phyloP scores from a whole-genome alignment of 2,329 filamentous ascomycete genomes.

The Penicillium brasilianum region DNA sequence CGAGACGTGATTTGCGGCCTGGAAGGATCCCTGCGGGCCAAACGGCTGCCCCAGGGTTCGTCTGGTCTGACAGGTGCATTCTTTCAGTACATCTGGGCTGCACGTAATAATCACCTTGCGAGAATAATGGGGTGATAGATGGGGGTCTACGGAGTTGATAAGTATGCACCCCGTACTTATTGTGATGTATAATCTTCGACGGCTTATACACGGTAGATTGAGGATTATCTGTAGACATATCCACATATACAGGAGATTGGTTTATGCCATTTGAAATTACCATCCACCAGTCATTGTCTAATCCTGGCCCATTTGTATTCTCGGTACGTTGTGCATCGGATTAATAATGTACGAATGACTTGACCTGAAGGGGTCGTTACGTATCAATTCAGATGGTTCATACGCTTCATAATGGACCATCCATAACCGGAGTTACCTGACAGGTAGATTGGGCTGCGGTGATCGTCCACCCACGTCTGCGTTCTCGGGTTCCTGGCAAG shows the following conservation, averaged over 20 bases:
- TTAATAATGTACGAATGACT: neutral
- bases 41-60: slow-evolving; percentile 36
- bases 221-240: neutral
- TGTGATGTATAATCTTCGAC: neutral
- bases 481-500: slow-evolving; percentile 26
- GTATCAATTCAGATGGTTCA: neutral
- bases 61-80: slow-evolving; percentile 27
- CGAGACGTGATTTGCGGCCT: slow-evolving; percentile 10
- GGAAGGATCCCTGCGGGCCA: slow-evolving; percentile 26
- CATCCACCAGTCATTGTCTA: neutral
- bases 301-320: neutral
- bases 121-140: neutral
- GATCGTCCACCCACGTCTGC: slow-evolving; percentile 22
- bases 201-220: neutral
- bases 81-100: slow-evolving; percentile 16
- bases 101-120: slow-evolving; percentile 18
- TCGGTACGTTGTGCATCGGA: neutral
- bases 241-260: neutral
- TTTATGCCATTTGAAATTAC: neutral
- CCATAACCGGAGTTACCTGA: neutral
- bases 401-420: neutral
- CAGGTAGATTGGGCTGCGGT: slow-evolving; percentile 10
- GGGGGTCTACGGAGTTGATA: neutral
- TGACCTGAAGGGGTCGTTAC: neutral
- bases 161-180: neutral